Percentiles rank a stretch among this genome's conserved stretches.
Conservation (phyloP, 1,284 basidiomycete species). For the Phlebopus sp. region DNA sequence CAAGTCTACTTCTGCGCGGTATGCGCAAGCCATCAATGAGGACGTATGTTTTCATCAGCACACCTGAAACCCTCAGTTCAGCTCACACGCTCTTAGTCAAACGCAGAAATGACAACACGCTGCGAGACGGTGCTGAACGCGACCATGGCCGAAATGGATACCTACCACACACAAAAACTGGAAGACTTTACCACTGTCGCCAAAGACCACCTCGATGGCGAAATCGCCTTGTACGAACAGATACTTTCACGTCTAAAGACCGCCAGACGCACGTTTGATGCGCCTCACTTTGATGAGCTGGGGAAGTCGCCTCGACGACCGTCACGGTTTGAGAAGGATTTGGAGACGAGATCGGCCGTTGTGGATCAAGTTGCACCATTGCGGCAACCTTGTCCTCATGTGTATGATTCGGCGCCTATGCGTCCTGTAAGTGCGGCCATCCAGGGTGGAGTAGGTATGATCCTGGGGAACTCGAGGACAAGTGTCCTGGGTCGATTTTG, state of each 20-base stretch:
- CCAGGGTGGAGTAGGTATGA: constrained; percentile 63
- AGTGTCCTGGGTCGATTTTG: constrained; percentile 70
- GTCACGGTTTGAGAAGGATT: constrained; percentile 72
- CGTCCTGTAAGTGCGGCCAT: constrained; percentile 72
- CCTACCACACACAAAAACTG: constrained; percentile 69
- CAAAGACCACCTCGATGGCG: constrained; percentile 71
- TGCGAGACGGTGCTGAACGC: constrained; percentile 87
- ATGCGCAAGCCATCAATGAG: constrained; percentile 50
- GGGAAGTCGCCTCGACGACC: constrained; percentile 50
- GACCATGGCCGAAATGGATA: constrained; percentile 85
- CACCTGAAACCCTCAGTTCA: background rate
- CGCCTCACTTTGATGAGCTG: constrained; percentile 45
- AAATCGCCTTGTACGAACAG: constrained; percentile 74
- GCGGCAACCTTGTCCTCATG: constrained; percentile 71
- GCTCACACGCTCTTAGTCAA: constrained; percentile 37
- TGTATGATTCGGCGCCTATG: constrained; percentile 73
- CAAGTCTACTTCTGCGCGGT: constrained; percentile 60
- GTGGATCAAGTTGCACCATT: constrained; percentile 50
- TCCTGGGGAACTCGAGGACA: constrained; percentile 44
- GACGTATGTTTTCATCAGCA: constrained; percentile 26
- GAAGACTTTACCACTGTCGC: constrained; percentile 64
- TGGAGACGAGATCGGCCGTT: constrained; percentile 43
- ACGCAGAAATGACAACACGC: constrained; percentile 64
- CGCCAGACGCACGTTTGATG: constrained; percentile 53
- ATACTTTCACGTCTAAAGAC: constrained; percentile 53